These are phyloP conservation scores for Nicotiana paniculata DNA, from an alignment of 257 asterid genomes.

Conservation along the genomic window DNA sequence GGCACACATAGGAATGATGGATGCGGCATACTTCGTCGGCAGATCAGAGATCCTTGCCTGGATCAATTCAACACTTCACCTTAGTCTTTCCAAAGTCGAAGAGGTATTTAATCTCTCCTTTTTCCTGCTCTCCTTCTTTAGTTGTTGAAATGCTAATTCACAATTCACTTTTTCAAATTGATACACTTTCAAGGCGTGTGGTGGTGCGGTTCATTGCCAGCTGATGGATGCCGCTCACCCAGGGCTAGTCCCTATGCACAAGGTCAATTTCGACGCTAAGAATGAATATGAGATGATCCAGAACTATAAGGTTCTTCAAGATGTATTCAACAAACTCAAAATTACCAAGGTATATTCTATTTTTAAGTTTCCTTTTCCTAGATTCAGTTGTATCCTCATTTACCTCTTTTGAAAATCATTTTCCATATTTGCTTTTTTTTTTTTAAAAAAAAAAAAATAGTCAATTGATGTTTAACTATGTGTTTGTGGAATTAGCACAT, in stretches of 20 bases:
- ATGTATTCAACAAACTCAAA: constrained; percentile 80
- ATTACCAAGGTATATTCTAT: constrained; percentile 53
- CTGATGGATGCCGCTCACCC: constrained; percentile 84
- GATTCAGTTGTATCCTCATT: background rate
- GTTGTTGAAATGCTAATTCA: background rate
- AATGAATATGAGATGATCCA: constrained; percentile 87
- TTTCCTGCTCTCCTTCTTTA: background rate
- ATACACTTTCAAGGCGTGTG: constrained; percentile 45
- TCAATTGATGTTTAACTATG: background rate
- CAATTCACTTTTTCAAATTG: background rate
- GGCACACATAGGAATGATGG: constrained; percentile 78
- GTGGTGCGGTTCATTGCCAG: constrained; percentile 92
- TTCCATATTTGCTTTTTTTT: background rate
- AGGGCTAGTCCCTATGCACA: constrained; percentile 88
- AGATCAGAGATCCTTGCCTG: constrained; percentile 80
- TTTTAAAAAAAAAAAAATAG: background rate
- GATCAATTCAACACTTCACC: constrained; percentile 85
- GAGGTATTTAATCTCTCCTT: constrained; percentile 41
- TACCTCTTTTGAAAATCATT: background rate
- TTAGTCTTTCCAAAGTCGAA: constrained; percentile 81
- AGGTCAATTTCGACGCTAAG: constrained; percentile 84
- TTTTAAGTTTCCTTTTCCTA: background rate
- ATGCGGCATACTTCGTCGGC: constrained; percentile 86
- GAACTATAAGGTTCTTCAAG: constrained; percentile 88
- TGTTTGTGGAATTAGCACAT: constrained; percentile 43